Percentiles rank a stretch among this genome's conserved stretches.
These are phyloP conservation scores for Diplodia mutila DNA, from an alignment of 2,329 filamentous ascomycete genomes.

Conservation along the genomic window DNA sequence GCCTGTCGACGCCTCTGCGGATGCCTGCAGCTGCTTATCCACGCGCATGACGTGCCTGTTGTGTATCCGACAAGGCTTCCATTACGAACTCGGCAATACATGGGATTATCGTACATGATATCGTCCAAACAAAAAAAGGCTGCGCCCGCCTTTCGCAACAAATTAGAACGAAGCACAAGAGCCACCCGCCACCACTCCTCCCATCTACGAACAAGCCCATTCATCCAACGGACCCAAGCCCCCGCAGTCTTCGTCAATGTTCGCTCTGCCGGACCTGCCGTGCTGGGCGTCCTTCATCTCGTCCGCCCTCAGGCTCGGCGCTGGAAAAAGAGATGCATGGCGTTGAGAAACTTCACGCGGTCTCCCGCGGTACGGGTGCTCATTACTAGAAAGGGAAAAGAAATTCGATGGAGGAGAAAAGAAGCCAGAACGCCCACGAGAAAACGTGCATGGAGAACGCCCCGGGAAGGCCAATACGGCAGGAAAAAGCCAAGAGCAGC, in stretches of 20 bases:
- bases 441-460: conserved; percentile 10
- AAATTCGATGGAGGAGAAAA: neutral
- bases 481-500: conserved; percentile 13
- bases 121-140: conserved; percentile 19
- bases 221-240: neutral
- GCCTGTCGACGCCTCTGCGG: neutral
- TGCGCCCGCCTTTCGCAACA: neutral
- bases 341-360: neutral
- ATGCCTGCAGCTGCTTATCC: conserved; percentile 2
- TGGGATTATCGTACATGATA: conserved; percentile 24
- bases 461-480: neutral
- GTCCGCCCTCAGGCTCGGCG: neutral
- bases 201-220: conserved; percentile 13
- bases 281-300: conserved; percentile 16
- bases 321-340: neutral
- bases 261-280: conserved; percentile 24
- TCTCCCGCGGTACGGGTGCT: conserved; percentile 11
- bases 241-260: neutral
- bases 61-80: neutral
- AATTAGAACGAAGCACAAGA: conserved; percentile 11
- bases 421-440: conserved; percentile 13
- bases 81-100: conserved; percentile 21
- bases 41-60: conserved; percentile 4
- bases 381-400: conserved; percentile 23
- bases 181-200: neutral